Base-by-base conservation (phyloP, 2,329 filamentous ascomycete species). In the Fusarium zealandicum region DNA sequence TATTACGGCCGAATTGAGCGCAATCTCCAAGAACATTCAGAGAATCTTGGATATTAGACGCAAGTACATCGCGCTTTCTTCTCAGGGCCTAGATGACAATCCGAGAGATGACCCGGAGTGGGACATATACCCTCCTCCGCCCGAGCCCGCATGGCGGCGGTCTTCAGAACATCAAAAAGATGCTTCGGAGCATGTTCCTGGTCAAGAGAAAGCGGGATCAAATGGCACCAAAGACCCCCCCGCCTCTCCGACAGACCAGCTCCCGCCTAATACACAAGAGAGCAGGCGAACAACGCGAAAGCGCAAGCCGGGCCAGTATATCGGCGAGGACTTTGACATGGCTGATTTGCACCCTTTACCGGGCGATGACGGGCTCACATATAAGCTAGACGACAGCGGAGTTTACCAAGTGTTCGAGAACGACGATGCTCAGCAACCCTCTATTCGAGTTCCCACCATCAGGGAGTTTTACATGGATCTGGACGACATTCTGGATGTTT, bases 391-490 rank as follows among this genome's bases (percentile, higher is more conserved):
- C 71, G 83, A 87, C 3, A 90, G 84, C 63, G 90, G 95, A 55
- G 91, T 99, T 5, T 99, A 91, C 71, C 95, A 99, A 70, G 91
- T 99, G 2, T 97, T 92, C 69, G 88, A 93, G 65, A 88, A 83
- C 39, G 76, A 83, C 5, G 79, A 81, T 30, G 80, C 87, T 45
- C 78, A 84, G 14, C 80, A 82, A 14, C 92, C 93, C 0, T 84
- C 92, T 13, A 83, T 96, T 42, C 81, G 86, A 38, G 90, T 98
- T n/a, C 95, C 95, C 1, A 96, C 91, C 5, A 85, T 98, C 67
- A 86, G 93, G 67, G 93, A 99, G 68, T 99, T 93, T 69, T 99
- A 98, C 73, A 90, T 96, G 80, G 93, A 97, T 70, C 79, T 99
- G 20, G 95, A 99, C 70, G 82, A 87, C 17, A 88, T 98, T 52